A percentile compares a stretch with the other conserved stretches of the same genome.
phyloP scores from a whole-genome alignment of 768 basidiomycete species.

The Naganishia friedmannii region DNA sequence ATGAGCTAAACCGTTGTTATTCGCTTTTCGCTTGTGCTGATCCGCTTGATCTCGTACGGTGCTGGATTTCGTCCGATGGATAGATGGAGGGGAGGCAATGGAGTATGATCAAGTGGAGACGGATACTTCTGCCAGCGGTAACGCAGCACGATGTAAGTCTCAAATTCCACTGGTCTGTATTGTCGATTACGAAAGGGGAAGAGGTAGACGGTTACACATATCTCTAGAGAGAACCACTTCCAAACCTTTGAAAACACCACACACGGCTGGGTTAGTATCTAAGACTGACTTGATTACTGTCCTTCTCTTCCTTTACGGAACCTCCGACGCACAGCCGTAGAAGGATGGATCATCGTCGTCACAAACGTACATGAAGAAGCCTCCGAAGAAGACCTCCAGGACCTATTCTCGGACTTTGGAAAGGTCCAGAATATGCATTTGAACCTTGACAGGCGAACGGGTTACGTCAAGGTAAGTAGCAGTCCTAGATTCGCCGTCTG shows the following conservation, averaged over 20 bases:
- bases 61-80: conserved; percentile 5
- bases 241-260: neutral
- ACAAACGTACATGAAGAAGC: conserved; percentile 97
- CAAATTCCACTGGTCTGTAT: neutral
- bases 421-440: conserved; percentile 97
- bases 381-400: conserved; percentile 92
- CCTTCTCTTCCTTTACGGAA: neutral
- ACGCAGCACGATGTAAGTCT: conserved; percentile 78
- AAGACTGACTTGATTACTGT: neutral
- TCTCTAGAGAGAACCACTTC: neutral
- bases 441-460: conserved; percentile 92
- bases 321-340: conserved; percentile 65
- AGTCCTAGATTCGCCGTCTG: neutral
- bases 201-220: too few species aligned
- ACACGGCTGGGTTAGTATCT: neutral
- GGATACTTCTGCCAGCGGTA: conserved; percentile 72
- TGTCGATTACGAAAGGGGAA: neutral
- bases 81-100: conserved; percentile 64
- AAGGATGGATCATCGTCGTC: conserved; percentile 97
- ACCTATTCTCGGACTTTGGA: conserved; percentile 94
- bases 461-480: conserved; percentile 87
- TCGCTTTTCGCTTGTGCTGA: neutral
- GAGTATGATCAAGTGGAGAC: conserved; percentile 64
- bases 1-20: neutral
- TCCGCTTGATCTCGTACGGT: neutral